Evolutionary conservation across 208 protist genomes (phyloP).

Genomic region (Naegleria lovaniensis): DNA sequence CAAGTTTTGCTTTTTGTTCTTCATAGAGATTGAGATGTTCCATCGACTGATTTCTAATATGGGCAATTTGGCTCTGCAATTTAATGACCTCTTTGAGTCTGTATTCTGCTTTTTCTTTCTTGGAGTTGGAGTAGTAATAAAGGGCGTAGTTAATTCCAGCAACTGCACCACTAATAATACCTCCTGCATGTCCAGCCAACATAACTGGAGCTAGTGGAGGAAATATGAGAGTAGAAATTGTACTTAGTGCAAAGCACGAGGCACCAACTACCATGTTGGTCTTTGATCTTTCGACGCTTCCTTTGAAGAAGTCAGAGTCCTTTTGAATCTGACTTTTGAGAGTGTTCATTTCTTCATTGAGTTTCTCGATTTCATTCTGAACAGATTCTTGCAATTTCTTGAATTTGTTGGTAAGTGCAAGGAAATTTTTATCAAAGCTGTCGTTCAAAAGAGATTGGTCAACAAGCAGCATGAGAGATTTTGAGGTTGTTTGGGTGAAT

Average conservation of each 20-base stretch:
- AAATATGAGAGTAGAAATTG: background rate
- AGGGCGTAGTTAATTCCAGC: background rate
- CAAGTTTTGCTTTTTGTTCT: background rate
- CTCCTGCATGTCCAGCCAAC: background rate
- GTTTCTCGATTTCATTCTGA: background rate
- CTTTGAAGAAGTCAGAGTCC: background rate
- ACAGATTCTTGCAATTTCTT: background rate
- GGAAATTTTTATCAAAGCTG: background rate
- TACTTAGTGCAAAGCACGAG: background rate
- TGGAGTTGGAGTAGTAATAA: background rate
- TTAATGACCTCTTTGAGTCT: background rate
- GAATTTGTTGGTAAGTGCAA: background rate
- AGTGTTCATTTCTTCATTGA: background rate
- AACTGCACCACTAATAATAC: background rate
- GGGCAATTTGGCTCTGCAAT: background rate
- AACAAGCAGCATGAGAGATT: background rate
- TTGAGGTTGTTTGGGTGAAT: background rate
- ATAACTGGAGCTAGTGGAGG: background rate
- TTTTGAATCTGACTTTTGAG: background rate
- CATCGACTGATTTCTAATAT: background rate
- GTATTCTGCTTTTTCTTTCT: background rate
- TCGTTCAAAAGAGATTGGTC: background rate
- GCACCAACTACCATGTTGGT: background rate
- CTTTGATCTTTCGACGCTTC: background rate
- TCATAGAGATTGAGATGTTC: background rate